Base-by-base conservation (phyloP, 495 filamentous ascomycete genomes). In the Penicillium coffeae region DNA sequence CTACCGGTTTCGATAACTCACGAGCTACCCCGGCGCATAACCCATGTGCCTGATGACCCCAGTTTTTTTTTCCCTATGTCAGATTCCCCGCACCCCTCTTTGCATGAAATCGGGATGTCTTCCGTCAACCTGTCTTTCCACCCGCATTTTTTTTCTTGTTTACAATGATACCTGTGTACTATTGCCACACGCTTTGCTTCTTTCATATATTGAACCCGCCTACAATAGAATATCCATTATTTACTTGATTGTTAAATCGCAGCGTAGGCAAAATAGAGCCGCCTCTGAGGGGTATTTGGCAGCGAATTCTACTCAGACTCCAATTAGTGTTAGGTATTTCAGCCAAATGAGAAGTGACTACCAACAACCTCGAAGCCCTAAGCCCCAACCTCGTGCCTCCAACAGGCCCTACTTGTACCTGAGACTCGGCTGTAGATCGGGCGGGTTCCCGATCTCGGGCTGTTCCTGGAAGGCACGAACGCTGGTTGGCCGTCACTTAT, bases 1-100 rank as follows among this genome's bases (percentile, higher is more conserved):
- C 2, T 79, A 64, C 56, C 72, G 73, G 44, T 70, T 68, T 36
- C 64, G 71, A 56, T 76, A 55, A 34, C 4, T 5, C 25, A 30
- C 10, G 25, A 47, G 19, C 39, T 50, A 34, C 27, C 42, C 40
- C 38, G 25, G 47, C 21, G 51, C 39, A 40, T 27, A 40, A 44
- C 54, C 51, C 21, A 49, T 58, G 50, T 35, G 55, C 55, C 15
- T 51, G 13, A 42, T 38, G 46, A 55, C 47, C 38, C 22, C n/a
- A 50, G 63, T 65, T 64, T 57, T 46, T 62, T 42, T 58, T 59
- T 53, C 58, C 50, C 37, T 25, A 33, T 34, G 8, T 35, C 21
- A 48, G 33, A 36, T 44, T 33, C 42, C 25, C 21, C 44, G 37
- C 33, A 14, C 36, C 45, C 18, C 32, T 39, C 38, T 45, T 21